Base-by-base conservation (phyloP, 2,329 filamentous ascomycete species). In the Xylaria sp. region DNA sequence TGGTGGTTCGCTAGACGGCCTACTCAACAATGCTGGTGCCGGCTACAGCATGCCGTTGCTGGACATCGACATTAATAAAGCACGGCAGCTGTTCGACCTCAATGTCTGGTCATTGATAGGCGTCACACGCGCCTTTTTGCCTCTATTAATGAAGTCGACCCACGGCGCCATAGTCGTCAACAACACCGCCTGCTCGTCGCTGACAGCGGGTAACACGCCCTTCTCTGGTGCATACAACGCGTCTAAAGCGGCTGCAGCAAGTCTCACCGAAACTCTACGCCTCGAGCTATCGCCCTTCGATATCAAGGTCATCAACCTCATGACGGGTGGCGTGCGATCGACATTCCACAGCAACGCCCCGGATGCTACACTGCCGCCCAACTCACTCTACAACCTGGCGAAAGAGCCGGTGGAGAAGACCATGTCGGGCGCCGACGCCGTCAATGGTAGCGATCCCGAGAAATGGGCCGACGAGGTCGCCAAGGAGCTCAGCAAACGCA, bases 21-120 rank as follows among this genome's bases (percentile, higher is more conserved):
- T 85, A 17, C 75, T 84, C 68, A 83, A 84, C 72, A 83, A 83
- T 71, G 81, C 83, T 1, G 82, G 78, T 14, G 70, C 74, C 48
- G 76, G 75, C 47, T 75, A 76, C 57, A 61, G 69, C 2, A 74
- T 78, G 69, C 78, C 80, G 11, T 64, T 81, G 0, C 64, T 79
- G 19, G 81, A 82, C 66, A 72, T 74, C n/a, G 68, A 75, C 12
- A 27, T 80, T 5, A 69, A 72, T 19, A 48, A 71, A 39, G 71
- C 71, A n/a, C 42, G 67, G 3, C 51, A 67, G 60, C 17, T 80
- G 21, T 81, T 82, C 48, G 76, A 82, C 39, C 74, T 79, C 55
- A 82, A 82, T 27, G 69, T 82, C 21, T 82, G 79, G 71, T 80
- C 77, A 24, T 70, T 80, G 1, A 74, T 84, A 50, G 76, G 78